Conservation (phyloP, 257 asterid genomes). For the Solanum pinnatisectum region DNA sequence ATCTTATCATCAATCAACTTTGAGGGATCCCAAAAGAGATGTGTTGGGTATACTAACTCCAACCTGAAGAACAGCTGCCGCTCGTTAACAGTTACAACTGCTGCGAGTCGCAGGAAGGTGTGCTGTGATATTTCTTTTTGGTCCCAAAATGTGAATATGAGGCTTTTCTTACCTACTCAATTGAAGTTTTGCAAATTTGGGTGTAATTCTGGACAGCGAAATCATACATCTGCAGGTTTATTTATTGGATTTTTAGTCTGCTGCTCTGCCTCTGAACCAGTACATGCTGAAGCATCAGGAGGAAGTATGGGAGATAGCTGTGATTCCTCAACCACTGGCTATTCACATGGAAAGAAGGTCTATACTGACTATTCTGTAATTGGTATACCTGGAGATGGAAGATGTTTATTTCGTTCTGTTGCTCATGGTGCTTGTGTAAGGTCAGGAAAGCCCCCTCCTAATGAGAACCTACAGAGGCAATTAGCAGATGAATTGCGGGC, state of each 20-base stretch:
- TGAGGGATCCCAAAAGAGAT: constrained; percentile 15
- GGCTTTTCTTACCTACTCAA: constrained; percentile 34
- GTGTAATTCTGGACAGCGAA: constrained; percentile 18
- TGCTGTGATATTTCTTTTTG: constrained; percentile 24
- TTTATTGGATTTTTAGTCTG: constrained; percentile 51
- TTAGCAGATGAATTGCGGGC: constrained; percentile 84
- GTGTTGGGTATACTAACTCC: constrained; percentile 15
- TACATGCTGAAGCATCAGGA: constrained; percentile 47
- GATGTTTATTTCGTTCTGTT: constrained; percentile 95
- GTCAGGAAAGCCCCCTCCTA: constrained; percentile 68
- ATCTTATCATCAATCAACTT: constrained; percentile 3
- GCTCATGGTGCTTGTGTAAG: constrained; percentile 87
- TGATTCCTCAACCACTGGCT: constrained; percentile 16
- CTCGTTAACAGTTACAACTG: constrained; percentile 31
- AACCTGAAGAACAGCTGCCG: constrained; percentile 16
- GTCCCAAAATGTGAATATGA: constrained; percentile 26
- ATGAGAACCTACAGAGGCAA: constrained; percentile 60
- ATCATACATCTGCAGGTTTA: constrained; percentile 31
- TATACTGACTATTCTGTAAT: constrained; percentile 61
- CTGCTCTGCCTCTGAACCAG: constrained; percentile 46
- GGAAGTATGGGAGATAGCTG: constrained; percentile 19
- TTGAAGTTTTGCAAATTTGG: constrained; percentile 16
- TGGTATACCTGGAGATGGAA: constrained; percentile 98
- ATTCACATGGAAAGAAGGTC: constrained; percentile 54
- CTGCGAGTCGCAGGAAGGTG: background rate